Evolutionary conservation across 495 filamentous ascomycete genomes (phyloP).

Genomic region (Tuber umbilicatum): DNA sequence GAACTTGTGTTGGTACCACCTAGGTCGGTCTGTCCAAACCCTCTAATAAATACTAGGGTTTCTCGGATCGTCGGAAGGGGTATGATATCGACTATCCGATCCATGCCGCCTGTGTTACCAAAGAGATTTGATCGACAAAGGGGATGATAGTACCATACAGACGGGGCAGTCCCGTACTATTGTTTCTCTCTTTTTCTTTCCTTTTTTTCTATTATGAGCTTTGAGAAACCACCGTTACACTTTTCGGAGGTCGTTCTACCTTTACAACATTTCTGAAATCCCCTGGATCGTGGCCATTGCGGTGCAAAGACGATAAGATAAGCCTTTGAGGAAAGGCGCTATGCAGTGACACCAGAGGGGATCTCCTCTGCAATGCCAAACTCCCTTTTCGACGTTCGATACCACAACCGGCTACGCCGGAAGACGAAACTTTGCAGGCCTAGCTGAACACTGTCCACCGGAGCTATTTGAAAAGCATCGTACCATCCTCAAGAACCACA

Average conservation of each 20-base stretch:
- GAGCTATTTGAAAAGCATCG: not conserved
- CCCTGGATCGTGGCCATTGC: not conserved
- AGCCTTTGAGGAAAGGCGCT: not conserved
- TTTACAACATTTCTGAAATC: not conserved
- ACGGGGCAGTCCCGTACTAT: not conserved
- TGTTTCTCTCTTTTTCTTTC: not conserved
- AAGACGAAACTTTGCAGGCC: not conserved
- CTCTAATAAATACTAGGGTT: not conserved
- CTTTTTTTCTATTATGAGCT: not conserved
- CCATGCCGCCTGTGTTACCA: not conserved
- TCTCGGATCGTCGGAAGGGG: not conserved
- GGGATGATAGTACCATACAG: not conserved
- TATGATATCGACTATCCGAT: not conserved
- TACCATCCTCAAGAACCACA: not conserved
- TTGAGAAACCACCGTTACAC: not conserved
- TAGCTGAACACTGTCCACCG: not conserved
- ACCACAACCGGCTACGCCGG: not conserved
- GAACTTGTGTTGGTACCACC: too few species aligned
- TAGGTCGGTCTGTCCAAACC: too few species aligned
- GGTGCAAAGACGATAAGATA: too few species aligned
- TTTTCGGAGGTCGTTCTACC: not conserved
- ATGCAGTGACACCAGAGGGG: not conserved
- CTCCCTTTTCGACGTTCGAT: not conserved
- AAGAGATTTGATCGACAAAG: not conserved
- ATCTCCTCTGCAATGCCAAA: not conserved